Base-by-base conservation (phyloP, 805 yeast genomes). In the Ogataea nonfermentans region DNA sequence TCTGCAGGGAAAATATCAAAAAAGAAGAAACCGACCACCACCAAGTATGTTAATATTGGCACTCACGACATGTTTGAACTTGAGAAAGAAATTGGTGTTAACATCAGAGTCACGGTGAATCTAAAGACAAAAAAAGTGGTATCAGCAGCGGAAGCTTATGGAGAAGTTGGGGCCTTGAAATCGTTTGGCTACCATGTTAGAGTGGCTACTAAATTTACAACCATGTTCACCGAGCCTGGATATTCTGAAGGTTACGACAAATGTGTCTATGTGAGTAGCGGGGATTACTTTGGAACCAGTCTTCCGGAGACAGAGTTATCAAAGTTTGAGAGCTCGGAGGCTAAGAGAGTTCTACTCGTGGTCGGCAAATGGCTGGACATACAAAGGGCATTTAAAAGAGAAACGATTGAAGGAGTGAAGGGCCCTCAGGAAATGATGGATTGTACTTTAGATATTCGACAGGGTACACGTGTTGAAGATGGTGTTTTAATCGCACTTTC, bases 71-170 rank as follows among this genome's bases (percentile, higher is more conserved):
- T 80, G 12, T 50, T 89, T 23, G 81, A 81, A 55, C 68, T 89
- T 35, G 61, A 61, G 6, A 76, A 74, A 47, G 79, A 79, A 41
- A 80, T 86, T 3, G 95, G 95, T 3, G 73, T 78, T 0, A 79
- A 84, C 51, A 87, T 83, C 11, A 68, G 95, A 48, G 95, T 90
- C 8, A 86, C 95, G 0, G 86, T 90, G 2, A 87, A 90, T 53
- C 47, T 79, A 8, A 66, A 76, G 31, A 74, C 73, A 9, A 73
- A 71, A 35, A 73, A 71, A 38, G 76, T 87, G 9, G 93, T 86
- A 0, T 76, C 87, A 1, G 87, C 93, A 6, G 49, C 66, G 9
- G 79, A 74, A 34, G 95, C 93, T 0, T 84, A 86, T 49, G 85
- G 83, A 2, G 62, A 66, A 25, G 63, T 68, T 9, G 89, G 90